Percentiles rank a stretch among this genome's conserved stretches.
Evolutionary conservation across 202 grass and related monocot genomes (phyloP).

Genomic region (Digitaria exilis): DNA sequence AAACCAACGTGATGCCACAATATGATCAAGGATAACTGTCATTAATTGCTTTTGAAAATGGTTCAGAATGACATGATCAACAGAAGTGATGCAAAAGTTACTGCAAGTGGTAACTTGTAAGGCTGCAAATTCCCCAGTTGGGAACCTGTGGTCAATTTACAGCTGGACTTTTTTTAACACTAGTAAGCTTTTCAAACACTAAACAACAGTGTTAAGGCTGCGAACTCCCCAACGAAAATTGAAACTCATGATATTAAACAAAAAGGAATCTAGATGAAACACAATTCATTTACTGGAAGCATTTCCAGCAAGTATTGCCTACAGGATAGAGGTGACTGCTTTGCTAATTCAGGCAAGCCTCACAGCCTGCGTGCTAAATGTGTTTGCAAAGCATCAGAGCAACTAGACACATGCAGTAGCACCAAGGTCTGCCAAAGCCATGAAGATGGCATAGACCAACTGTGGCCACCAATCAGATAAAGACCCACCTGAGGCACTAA

Average conservation of each 20-base stretch:
- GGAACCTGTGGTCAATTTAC: neutral
- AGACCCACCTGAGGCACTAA: slow-evolving; percentile 24
- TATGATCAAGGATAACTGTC: neutral
- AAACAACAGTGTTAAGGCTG: neutral
- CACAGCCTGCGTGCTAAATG: slow-evolving; percentile 25
- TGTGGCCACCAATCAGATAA: slow-evolving; percentile 9
- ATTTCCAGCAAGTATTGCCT: slow-evolving; percentile 29
- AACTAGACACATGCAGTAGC: neutral
- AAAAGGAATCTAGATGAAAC: neutral
- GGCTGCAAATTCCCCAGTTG: no score
- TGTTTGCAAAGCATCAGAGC: neutral
- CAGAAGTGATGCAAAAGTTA: slow-evolving; percentile 6
- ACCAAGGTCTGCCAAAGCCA: slow-evolving; percentile 6
- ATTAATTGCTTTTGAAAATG: slow-evolving; percentile 18
- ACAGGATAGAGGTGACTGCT: slow-evolving; percentile 19
- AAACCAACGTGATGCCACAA: slow-evolving; percentile 2
- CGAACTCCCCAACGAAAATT: neutral
- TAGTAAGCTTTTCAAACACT: neutral
- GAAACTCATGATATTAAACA: neutral
- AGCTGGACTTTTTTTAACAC: neutral
- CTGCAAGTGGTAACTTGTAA: neutral
- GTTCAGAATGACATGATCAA: neutral
- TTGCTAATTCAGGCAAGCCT: slow-evolving; percentile 31
- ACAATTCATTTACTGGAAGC: neutral
- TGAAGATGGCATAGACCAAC: slow-evolving; percentile 1